Conservation (phyloP, 169 alveolate genomes). For the Babesia bovis region DNA sequence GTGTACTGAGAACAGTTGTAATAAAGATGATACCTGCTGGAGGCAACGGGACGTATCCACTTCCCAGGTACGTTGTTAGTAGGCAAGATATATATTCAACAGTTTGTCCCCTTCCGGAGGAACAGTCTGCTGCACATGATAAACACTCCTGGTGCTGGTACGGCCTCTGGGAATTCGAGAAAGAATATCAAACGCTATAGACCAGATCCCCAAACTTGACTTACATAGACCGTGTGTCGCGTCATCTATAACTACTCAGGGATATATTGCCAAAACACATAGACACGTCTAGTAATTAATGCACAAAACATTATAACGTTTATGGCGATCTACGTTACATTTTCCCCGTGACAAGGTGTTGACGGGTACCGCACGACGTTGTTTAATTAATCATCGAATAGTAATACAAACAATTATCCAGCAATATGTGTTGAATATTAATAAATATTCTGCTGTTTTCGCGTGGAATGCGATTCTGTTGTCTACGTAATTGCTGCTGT, state of each 20-base stretch:
- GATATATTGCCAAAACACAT: neutral
- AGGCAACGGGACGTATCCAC: conserved; percentile 25
- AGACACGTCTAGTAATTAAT: no score
- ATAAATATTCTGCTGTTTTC: no score
- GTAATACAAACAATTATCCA: no score
- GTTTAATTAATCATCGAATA: no score
- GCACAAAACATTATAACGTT: no score
- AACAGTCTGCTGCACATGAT: conserved; percentile 64
- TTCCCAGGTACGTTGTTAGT: conserved; percentile 43
- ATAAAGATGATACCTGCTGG: neutral
- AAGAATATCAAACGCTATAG: conserved; percentile 44
- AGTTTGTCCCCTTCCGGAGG: conserved; percentile 61
- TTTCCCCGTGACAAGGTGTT: no score
- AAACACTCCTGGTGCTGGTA: conserved; percentile 61
- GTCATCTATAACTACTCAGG: neutral
- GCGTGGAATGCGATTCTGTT: no score
- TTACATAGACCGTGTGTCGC: neutral
- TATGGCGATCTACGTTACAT: no score
- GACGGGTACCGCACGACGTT: neutral
- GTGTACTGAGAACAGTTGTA: neutral
- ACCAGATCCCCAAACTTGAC: conserved; percentile 8
- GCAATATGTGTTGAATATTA: no score
- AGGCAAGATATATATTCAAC: neutral
- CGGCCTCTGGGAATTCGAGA: conserved; percentile 45
- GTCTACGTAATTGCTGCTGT: no score